Evolutionary conservation across 1,139 yeast genomes (phyloP).

Genomic region (Suhomyces ambrosiae): DNA sequence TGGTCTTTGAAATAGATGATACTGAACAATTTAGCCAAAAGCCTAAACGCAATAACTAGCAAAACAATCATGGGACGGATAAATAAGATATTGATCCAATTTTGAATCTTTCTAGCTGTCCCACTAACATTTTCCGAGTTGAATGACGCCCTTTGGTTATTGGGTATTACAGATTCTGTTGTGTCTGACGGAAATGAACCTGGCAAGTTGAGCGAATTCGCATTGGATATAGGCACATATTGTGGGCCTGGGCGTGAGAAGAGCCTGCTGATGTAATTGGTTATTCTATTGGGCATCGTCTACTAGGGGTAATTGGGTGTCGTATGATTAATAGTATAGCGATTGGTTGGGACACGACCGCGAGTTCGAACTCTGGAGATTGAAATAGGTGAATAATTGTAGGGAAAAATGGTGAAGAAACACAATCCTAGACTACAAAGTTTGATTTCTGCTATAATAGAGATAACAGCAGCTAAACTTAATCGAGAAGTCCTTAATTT

Average conservation of each 20-base stretch:
- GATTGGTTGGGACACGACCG: not conserved
- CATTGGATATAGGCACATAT: constrained; percentile 13
- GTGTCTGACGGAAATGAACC: constrained; percentile 15
- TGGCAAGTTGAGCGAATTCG: constrained; percentile 11
- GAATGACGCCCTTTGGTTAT: constrained; percentile 2
- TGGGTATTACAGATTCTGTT: constrained; percentile 11
- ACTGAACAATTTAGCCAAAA: constrained; percentile 29
- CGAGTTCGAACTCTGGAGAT: too few species aligned
- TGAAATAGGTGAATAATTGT: not conserved
- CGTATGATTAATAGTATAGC: too few species aligned
- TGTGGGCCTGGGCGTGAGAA: constrained; percentile 7
- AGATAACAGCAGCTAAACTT: too few species aligned
- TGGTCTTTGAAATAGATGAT: constrained; percentile 32
- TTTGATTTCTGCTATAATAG: too few species aligned
- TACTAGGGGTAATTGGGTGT: not conserved
- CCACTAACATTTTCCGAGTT: constrained; percentile 10
- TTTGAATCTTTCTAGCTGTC: not conserved
- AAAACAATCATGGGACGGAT: constrained; percentile 34
- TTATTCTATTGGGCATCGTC: constrained; percentile 4
- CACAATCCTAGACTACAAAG: too few species aligned
- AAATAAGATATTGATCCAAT: constrained; percentile 24
- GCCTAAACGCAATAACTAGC: constrained; percentile 26
- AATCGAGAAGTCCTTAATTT: too few species aligned
- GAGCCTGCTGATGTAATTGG: constrained; percentile 8
- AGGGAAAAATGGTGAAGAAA: not conserved